A percentile compares a stretch with the other conserved stretches of the same genome.
phyloP scores from a whole-genome alignment of 495 filamentous ascomycete species.

The Penicillium egyptiacum region DNA sequence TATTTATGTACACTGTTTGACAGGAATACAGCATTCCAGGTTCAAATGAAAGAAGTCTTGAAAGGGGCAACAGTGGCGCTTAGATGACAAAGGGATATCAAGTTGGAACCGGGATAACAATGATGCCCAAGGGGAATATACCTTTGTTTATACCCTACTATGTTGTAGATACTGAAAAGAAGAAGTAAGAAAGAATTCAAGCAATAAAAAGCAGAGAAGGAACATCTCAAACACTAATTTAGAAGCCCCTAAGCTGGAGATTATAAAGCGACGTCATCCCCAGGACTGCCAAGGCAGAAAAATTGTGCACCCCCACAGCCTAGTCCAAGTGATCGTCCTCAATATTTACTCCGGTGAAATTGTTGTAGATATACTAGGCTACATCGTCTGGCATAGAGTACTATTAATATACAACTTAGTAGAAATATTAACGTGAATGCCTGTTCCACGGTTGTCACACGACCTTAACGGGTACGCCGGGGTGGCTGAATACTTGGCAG shows the following conservation, averaged over 20 bases:
- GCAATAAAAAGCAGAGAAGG: not conserved
- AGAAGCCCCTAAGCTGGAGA: not conserved
- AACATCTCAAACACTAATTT: too few relatives aligned
- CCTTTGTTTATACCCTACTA: not conserved
- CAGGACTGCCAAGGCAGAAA: constrained; percentile 20
- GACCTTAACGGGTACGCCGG: not conserved
- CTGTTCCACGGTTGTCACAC: too few relatives aligned
- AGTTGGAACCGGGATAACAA: not conserved
- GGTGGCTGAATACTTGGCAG: constrained; percentile 11
- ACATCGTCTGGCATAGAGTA: too few relatives aligned
- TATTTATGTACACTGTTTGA: constrained; percentile 4
- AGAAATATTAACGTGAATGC: too few relatives aligned
- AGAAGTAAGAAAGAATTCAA: not conserved
- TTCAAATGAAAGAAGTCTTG: not conserved
- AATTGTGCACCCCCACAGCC: not conserved
- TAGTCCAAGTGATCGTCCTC: not conserved
- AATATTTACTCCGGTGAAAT: not conserved
- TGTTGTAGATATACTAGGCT: too few relatives aligned
- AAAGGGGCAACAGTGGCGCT: constrained; percentile 7
- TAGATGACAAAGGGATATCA: constrained; percentile 8
- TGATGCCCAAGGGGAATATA: not conserved
- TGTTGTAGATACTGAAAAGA: not conserved
- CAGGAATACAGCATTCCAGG: not conserved
- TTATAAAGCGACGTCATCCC: constrained; percentile 11
- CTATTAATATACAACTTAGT: too few relatives aligned